Conservation (phyloP, 2,329 filamentous ascomycete species). For the Ceratocystis papillata region DNA sequence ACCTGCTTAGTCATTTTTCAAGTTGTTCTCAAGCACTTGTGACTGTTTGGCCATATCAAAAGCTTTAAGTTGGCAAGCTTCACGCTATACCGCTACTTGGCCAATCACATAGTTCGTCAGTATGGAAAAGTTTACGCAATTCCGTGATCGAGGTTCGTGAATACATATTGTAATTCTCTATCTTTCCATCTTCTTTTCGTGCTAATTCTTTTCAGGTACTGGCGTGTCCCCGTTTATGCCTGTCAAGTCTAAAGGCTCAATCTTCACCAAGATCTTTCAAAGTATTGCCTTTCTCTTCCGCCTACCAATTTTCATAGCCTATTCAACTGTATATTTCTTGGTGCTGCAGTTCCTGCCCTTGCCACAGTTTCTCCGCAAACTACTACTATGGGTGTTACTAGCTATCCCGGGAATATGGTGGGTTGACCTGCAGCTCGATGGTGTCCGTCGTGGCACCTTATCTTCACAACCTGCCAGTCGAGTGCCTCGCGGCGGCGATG, state of each 20-base stretch:
- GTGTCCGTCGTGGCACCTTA: constrained; percentile 82
- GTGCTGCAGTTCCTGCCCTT: constrained; percentile 71
- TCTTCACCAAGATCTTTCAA: constrained; percentile 53
- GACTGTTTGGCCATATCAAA: no score
- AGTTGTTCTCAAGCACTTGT: not conserved
- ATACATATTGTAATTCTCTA: not conserved
- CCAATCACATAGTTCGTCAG: constrained; percentile 16
- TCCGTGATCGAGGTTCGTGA: constrained; percentile 66
- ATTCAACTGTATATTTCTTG: constrained; percentile 61
- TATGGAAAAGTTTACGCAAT: constrained; percentile 96
- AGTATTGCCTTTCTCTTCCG: constrained; percentile 68
- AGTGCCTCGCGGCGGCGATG: constrained; percentile 64
- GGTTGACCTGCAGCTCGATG: constrained; percentile 96
- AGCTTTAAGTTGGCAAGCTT: not conserved
- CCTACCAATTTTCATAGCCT: constrained; percentile 62
- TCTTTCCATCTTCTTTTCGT: not conserved
- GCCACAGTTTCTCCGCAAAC: constrained; percentile 57
- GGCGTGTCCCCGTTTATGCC: constrained; percentile 95
- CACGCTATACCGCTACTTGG: not conserved
- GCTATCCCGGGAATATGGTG: constrained; percentile 91
- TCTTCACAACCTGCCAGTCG: constrained; percentile 61
- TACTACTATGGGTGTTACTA: constrained; percentile 76
- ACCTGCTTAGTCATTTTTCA: not conserved
- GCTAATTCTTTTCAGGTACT: constrained; percentile 53
- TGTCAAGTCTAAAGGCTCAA: constrained; percentile 49